Evolutionary conservation across 164 flowering plant genomes (phyloP).

Genomic region (Vitis vinifera): DNA sequence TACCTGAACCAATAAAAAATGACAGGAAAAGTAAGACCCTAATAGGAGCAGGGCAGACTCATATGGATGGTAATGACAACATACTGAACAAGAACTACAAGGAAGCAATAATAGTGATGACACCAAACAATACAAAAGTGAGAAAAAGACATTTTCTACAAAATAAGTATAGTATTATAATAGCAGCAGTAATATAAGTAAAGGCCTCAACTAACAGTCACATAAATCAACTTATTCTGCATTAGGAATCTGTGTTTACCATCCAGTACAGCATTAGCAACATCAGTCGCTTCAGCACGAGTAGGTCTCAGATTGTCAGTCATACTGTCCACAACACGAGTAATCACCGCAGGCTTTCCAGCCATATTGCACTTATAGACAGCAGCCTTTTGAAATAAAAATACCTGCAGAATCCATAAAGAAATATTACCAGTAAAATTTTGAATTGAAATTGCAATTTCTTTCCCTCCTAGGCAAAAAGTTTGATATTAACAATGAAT

Average conservation of each 20-base stretch:
- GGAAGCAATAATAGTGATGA: too few species aligned
- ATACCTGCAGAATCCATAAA: conserved; percentile 42
- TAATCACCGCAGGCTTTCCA: conserved; percentile 84
- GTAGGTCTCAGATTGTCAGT: conserved; percentile 81
- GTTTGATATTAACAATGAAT: too few species aligned
- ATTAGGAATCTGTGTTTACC: conserved; percentile 30
- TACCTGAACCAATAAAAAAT: conserved; percentile 38
- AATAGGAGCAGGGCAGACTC: background rate
- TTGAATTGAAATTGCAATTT: too few species aligned
- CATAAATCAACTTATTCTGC: background rate
- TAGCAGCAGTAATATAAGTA: too few species aligned
- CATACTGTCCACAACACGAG: conserved; percentile 90
- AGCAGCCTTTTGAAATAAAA: conserved; percentile 73
- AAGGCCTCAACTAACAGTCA: background rate
- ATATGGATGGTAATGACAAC: background rate
- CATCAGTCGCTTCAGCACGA: conserved; percentile 88
- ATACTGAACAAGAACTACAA: background rate
- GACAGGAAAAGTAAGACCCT: background rate
- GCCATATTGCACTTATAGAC: conserved; percentile 81
- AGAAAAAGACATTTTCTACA: too few species aligned
- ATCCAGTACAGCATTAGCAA: conserved; percentile 80
- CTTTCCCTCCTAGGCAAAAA: too few species aligned
- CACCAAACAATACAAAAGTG: background rate
- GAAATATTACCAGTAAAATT: background rate
- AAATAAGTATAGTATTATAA: too few species aligned